Evolutionary conservation across 2,329 filamentous ascomycete species (phyloP).

Genomic region (Leptographium lundbergii): DNA sequence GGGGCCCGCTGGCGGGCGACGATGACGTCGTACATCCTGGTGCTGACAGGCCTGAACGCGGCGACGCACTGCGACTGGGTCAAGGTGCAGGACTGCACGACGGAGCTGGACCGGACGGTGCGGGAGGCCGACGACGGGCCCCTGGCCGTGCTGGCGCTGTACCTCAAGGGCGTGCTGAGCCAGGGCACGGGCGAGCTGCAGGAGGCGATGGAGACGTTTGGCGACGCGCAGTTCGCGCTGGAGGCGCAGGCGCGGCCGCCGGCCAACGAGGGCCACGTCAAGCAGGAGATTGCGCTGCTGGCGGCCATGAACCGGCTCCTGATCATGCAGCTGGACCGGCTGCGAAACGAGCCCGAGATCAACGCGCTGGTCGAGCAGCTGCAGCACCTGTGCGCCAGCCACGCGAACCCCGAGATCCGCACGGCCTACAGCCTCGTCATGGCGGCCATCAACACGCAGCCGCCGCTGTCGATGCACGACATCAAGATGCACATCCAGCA

Average conservation of each 20-base stretch:
- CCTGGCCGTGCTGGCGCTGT: conserved; percentile 46
- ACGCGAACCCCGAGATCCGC: conserved; percentile 62
- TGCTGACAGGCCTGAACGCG: conserved; percentile 58
- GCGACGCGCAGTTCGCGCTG: conserved; percentile 46
- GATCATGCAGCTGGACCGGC: conserved; percentile 53
- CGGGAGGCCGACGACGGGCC: conserved; percentile 28
- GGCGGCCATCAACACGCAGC: conserved; percentile 52
- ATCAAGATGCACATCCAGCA: conserved; percentile 68
- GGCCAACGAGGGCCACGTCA: conserved; percentile 23
- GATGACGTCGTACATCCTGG: conserved; percentile 54
- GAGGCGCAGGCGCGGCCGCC: conserved; percentile 20
- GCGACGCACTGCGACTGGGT: conserved; percentile 61
- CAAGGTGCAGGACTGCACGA: conserved; percentile 44
- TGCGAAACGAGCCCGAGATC: conserved; percentile 45
- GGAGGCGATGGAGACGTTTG: conserved; percentile 55
- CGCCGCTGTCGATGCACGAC: conserved; percentile 54
- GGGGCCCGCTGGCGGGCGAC: conserved; percentile 52
- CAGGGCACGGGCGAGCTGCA: conserved; percentile 66
- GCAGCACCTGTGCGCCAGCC: conserved; percentile 52
- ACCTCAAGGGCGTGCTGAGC: conserved; percentile 61
- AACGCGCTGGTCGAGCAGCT: conserved; percentile 51
- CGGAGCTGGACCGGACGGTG: conserved; percentile 35
- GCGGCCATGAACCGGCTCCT: conserved; percentile 56
- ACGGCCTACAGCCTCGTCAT: conserved; percentile 67
- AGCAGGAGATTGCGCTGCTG: conserved; percentile 53